Conservation (phyloP, 208 protist species). For the Trypanosoma avium region DNA sequence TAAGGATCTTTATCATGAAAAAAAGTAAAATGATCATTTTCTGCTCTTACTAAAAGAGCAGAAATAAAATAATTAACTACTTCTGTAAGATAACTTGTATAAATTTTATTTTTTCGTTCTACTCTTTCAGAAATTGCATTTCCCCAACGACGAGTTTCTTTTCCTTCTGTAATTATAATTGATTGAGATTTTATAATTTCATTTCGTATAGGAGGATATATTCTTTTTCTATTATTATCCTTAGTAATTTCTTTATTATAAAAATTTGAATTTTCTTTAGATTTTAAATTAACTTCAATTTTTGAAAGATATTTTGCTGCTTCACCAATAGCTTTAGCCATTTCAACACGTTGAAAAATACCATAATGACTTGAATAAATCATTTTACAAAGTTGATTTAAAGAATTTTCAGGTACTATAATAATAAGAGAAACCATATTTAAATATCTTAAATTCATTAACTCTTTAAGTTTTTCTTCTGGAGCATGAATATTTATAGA, state of each 20-base stretch:
- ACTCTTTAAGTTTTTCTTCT: constrained; percentile 39
- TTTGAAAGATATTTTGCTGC: constrained; percentile 52
- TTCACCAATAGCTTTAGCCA: constrained; percentile 58
- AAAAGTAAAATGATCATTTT: constrained; percentile 66
- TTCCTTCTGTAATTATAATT: constrained; percentile 54
- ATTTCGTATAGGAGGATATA: constrained; percentile 73
- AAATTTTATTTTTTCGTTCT: constrained; percentile 12
- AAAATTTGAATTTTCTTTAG: background rate
- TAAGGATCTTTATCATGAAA: constrained; percentile 66
- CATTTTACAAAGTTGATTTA: constrained; percentile 49
- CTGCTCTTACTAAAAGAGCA: constrained; percentile 42
- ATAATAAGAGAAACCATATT: constrained; percentile 55
- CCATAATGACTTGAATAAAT: constrained; percentile 64
- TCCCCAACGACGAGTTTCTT: constrained; percentile 65
- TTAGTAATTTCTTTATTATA: background rate
- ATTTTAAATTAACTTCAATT: constrained; percentile 26
- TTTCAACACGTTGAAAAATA: constrained; percentile 62
- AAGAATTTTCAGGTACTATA: constrained; percentile 41
- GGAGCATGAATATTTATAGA: constrained; percentile 62
- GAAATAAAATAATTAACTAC: constrained; percentile 49
- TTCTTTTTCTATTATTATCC: constrained; percentile 25
- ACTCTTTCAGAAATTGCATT: constrained; percentile 36
- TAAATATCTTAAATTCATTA: constrained; percentile 38
- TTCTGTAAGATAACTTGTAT: constrained; percentile 43
- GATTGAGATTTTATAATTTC: constrained; percentile 11